These are phyloP conservation scores for Podaxis sp. DNA, from an alignment of 768 basidiomycete genomes.

Conservation along the genomic window DNA sequence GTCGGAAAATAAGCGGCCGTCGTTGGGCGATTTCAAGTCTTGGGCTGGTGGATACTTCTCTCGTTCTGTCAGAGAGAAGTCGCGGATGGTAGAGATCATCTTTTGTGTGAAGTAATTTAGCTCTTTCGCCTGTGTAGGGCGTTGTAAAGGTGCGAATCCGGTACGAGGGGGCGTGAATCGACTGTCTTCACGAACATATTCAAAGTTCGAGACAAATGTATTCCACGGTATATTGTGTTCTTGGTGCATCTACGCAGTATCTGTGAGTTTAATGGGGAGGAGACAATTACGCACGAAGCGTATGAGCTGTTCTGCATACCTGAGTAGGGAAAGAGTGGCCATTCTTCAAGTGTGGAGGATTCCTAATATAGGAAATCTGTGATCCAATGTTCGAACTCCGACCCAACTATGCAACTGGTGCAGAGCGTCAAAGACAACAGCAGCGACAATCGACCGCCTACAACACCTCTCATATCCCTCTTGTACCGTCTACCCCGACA, in stretches of 20 bases:
- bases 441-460: background rate
- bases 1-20: conserved; percentile 27
- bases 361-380: background rate
- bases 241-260: conserved; percentile 31
- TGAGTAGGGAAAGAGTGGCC: no score
- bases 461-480: background rate
- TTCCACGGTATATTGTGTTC: conserved; percentile 37
- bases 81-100: conserved; percentile 22
- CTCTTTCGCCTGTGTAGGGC: conserved; percentile 17
- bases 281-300: background rate
- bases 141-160: conserved; percentile 21
- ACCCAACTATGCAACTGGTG: background rate
- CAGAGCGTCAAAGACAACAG: background rate
- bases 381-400: conserved; percentile 5
- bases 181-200: conserved; percentile 26
- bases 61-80: conserved; percentile 33
- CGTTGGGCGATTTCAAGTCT: conserved; percentile 10
- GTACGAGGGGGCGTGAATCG: conserved; percentile 23
- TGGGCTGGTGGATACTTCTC: conserved; percentile 22
- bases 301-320: background rate
- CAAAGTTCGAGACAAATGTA: conserved; percentile 27
- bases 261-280: background rate
- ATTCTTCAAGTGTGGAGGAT: background rate
- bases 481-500: background rate
- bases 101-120: conserved; percentile 30